A percentile compares a stretch with the other conserved stretches of the same genome.
Evolutionary conservation across 2,329 filamentous ascomycete genomes (phyloP).

Genomic region (Ceratocystis colombiana): DNA sequence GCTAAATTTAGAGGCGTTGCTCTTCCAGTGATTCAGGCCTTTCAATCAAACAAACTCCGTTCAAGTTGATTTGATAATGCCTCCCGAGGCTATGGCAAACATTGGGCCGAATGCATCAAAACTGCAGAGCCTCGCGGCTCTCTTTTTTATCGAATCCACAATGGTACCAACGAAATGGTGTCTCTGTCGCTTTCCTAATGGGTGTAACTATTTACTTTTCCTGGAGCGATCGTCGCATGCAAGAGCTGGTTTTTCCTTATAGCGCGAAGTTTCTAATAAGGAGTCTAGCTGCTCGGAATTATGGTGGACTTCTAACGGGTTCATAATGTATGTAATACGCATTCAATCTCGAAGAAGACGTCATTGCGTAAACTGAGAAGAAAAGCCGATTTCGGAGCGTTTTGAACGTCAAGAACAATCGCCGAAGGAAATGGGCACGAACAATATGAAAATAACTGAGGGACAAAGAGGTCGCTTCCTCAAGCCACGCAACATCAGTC

Average conservation of each 20-base stretch:
- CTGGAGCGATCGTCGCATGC: no score
- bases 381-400: constrained; percentile 5
- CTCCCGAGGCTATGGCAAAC: background rate
- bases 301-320: no score
- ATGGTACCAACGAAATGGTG: no score
- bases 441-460: background rate
- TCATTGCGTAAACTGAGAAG: background rate
- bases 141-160: background rate
- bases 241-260: no score
- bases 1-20: no score
- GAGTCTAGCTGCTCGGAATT: background rate
- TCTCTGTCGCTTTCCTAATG: no score
- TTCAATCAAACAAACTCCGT: background rate
- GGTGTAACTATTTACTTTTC: background rate
- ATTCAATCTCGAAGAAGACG: background rate
- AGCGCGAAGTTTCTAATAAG: background rate
- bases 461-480: background rate
- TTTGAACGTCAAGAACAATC: background rate
- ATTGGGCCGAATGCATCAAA: background rate
- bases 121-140: background rate
- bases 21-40: background rate
- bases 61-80: background rate
- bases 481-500: background rate
- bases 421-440: background rate
- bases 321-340: no score